phyloP scores from a whole-genome alignment of 73 alveolate species.

The Paramecium octaurelia region DNA sequence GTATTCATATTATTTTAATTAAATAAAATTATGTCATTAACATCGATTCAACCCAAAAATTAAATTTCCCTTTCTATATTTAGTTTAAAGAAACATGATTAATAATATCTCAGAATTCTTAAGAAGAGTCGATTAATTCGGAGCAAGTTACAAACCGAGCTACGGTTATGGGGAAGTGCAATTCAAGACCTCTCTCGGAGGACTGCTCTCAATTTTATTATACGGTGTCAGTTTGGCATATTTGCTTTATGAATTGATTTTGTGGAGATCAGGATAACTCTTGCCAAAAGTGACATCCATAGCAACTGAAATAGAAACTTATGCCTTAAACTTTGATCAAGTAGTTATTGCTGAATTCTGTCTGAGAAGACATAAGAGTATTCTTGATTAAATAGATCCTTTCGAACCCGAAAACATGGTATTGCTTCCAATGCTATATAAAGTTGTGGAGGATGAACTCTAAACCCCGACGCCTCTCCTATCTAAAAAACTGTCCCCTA shows the following conservation, averaged over 20 bases:
- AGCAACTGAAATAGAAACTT: neutral
- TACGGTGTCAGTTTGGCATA: slow-evolving; percentile 6
- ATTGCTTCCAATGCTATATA: neutral
- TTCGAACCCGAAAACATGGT: neutral
- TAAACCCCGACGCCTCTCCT: neutral
- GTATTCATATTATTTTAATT: neutral
- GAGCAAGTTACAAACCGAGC: slow-evolving; percentile 3
- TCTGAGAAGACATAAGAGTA: neutral
- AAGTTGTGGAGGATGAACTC: neutral
- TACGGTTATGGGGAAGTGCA: neutral
- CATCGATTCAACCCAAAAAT: neutral
- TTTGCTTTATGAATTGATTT: neutral
- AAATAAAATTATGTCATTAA: neutral
- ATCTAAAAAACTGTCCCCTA: neutral
- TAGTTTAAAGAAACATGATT: neutral
- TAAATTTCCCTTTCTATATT: neutral
- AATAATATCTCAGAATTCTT: neutral
- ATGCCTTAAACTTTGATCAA: neutral
- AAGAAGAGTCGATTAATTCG: slow-evolving; percentile 17
- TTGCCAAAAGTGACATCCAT: slow-evolving; percentile 1
- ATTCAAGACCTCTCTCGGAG: slow-evolving; percentile 33
- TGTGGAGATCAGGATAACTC: slow-evolving; percentile 12
- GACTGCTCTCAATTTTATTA: neutral
- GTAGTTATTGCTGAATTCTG: neutral
- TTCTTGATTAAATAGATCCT: neutral